These are phyloP conservation scores for Crassisporium funariophilum DNA, from an alignment of 768 basidiomycete species.

Conservation along the genomic window DNA sequence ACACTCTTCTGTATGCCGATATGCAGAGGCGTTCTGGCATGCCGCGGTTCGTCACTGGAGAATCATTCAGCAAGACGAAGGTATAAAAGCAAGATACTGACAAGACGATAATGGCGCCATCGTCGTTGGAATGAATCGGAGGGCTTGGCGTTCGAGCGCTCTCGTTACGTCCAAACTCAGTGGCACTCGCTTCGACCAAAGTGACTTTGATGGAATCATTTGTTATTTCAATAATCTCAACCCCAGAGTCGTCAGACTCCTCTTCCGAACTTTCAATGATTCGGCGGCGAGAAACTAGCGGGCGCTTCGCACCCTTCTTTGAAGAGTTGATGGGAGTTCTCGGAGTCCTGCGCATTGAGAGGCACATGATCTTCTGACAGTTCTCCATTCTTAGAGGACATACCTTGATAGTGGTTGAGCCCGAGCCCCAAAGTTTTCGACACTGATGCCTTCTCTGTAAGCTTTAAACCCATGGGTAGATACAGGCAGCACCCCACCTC, in stretches of 20 bases:
- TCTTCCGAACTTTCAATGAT: slow-evolving; percentile 39
- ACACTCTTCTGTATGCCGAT: slow-evolving; percentile 9
- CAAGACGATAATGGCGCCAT: slow-evolving; percentile 35
- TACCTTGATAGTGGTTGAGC: too few relatives aligned
- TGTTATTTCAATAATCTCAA: slow-evolving; percentile 32
- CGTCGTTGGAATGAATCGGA: slow-evolving; percentile 17
- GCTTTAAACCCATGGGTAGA: background rate
- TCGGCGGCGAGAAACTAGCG: slow-evolving; percentile 25
- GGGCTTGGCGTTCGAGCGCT: background rate
- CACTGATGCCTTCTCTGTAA: too few relatives aligned
- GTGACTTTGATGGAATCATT: slow-evolving; percentile 22
- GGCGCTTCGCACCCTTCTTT: background rate
- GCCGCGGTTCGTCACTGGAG: slow-evolving; percentile 49
- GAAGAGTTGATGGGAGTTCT: background rate
- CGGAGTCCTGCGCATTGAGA: slow-evolving; percentile 1
- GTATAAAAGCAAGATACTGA: slow-evolving; percentile 16
- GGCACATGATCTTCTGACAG: too few relatives aligned
- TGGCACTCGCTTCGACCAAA: background rate
- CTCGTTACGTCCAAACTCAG: slow-evolving; percentile 1
- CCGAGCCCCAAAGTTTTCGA: too few relatives aligned
- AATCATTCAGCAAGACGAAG: background rate
- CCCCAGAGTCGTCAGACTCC: slow-evolving; percentile 22
- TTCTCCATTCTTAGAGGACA: too few relatives aligned
- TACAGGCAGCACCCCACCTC: slow-evolving; percentile 5
- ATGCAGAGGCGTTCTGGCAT: slow-evolving; percentile 47